Evolutionary conservation across 768 basidiomycete species (phyloP).

Genomic region (Exsudoporus frostii): DNA sequence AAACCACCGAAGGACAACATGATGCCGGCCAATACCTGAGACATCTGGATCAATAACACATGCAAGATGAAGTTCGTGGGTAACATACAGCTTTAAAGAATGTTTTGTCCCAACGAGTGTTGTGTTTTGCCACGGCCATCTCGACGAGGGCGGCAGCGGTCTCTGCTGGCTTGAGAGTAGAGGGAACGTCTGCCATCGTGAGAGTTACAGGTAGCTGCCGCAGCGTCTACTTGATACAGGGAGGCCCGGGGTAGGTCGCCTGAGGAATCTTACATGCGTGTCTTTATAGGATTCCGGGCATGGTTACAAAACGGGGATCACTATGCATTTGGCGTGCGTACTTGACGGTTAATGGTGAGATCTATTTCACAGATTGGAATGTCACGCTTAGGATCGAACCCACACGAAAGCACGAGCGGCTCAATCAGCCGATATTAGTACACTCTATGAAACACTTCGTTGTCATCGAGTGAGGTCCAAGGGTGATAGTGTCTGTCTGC

Average conservation of each 20-base stretch:
- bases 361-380: not conserved
- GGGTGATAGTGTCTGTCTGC: not conserved
- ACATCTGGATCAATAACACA: not conserved
- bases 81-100: constrained; percentile 69
- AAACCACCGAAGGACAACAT: constrained; percentile 77
- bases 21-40: constrained; percentile 63
- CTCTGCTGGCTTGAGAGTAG: constrained; percentile 55
- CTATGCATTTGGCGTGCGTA: not conserved
- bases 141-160: constrained; percentile 59
- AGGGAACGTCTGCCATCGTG: constrained; percentile 28
- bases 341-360: constrained; percentile 1
- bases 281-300: constrained; percentile 18
- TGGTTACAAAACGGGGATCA: constrained; percentile 9
- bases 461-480: no score
- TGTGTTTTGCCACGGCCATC: constrained; percentile 58
- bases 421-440: not conserved
- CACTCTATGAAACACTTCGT: not conserved
- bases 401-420: not conserved
- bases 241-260: not conserved
- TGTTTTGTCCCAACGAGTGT: constrained; percentile 53
- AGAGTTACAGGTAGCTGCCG: not conserved
- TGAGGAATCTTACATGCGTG: not conserved
- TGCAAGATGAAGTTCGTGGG: not conserved
- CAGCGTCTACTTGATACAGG: constrained; percentile 3
- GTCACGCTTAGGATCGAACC: not conserved